Evolutionary conservation across 148 eudicot genomes (phyloP), one percentile per base, ranked within the genome.

Genomic region (Cornus florida): DNA sequence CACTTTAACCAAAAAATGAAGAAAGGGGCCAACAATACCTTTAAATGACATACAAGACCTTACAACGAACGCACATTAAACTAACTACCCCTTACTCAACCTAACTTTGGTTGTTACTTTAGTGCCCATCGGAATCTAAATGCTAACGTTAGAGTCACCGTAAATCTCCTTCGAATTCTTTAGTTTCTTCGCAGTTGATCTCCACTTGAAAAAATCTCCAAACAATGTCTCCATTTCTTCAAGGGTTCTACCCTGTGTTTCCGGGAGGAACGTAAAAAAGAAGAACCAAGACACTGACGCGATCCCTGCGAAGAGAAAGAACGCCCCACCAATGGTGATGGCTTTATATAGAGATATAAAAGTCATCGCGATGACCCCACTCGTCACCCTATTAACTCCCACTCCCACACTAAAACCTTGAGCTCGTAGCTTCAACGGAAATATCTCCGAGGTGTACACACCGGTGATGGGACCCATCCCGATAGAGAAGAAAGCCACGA

Each of bases 161-260:
- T 39, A 35, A 6, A 28, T 64, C 20, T 71, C 73, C 69, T 78
- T 70, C 24, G 28, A 28, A 28, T 78, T 71, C 75, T 84, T 56
- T 79, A 84, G 66, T 24, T 79, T 79, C 65, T 69, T 78, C 35
- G 28, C 19, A 35, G 38, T 35, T 0, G 82, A 14, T n/a, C 88
- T 80, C 88, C 88, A 86, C 67, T 76, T 71, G 74, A 83, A 83
- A 59, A 86, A 93, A 1, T 78, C 89, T 1, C 86, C 93, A 73
- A 93, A 91, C 88, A 93, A 81, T 28, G 41, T 75, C 68, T 88
- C 86, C 91, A 93, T 89, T 5, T 89, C 89, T 74, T 93, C 95
- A 0, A 93, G 91, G n/a, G 88, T 87, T 50, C 66, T 81, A 38
- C 95, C 97, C 24, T 83, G 90, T 6, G 97, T 91, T 82, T 93